Percentiles rank a stretch among this genome's conserved stretches.
Evolutionary conservation across 2,329 filamentous ascomycete genomes (phyloP).

Genomic region (Colletotrichum tabaci): DNA sequence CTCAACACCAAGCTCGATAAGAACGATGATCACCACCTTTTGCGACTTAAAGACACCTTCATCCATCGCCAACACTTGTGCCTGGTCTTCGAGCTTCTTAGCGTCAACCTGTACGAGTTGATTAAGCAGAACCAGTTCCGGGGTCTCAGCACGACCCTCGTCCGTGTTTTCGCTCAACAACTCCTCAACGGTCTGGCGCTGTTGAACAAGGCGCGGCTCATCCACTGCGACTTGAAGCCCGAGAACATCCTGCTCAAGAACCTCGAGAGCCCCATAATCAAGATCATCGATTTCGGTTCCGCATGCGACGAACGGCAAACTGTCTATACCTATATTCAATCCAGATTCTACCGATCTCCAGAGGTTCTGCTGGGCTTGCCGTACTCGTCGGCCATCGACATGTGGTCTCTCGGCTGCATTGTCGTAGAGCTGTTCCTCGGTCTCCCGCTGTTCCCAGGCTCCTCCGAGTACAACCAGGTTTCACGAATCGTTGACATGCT

Average conservation of each 20-base stretch:
- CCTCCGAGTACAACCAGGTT: constrained; percentile 98
- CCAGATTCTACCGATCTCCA: constrained; percentile 95
- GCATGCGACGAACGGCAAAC: constrained; percentile 98
- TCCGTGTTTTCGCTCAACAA: constrained; percentile 97
- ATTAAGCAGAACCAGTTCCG: constrained; percentile 99
- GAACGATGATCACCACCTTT: constrained; percentile 96
- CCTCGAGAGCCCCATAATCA: constrained; percentile 98
- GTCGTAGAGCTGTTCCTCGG: constrained; percentile 98
- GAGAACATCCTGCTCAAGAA: constrained; percentile 99
- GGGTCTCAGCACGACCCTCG: constrained; percentile 94
- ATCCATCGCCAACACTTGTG: constrained; percentile 98
- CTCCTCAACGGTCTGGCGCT: constrained; percentile 92
- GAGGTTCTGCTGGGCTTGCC: constrained; percentile 96
- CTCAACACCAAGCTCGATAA: constrained; percentile 99
- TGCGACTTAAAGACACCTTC: constrained; percentile 96
- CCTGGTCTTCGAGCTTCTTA: constrained; percentile 94
- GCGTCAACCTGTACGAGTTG: constrained; percentile 97
- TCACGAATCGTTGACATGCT: constrained; percentile 98
- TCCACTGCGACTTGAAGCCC: constrained; percentile 98
- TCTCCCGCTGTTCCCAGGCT: constrained; percentile 93
- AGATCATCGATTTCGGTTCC: constrained; percentile 99
- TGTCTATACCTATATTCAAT: constrained; percentile 99
- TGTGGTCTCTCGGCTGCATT: constrained; percentile 99
- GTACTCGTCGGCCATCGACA: constrained; percentile 98
- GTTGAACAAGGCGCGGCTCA: constrained; percentile 95